Percentiles rank a stretch among this genome's conserved stretches.
Evolutionary conservation across 345 rosid genomes (phyloP).

Genomic region (Eucalyptus polybractea): DNA sequence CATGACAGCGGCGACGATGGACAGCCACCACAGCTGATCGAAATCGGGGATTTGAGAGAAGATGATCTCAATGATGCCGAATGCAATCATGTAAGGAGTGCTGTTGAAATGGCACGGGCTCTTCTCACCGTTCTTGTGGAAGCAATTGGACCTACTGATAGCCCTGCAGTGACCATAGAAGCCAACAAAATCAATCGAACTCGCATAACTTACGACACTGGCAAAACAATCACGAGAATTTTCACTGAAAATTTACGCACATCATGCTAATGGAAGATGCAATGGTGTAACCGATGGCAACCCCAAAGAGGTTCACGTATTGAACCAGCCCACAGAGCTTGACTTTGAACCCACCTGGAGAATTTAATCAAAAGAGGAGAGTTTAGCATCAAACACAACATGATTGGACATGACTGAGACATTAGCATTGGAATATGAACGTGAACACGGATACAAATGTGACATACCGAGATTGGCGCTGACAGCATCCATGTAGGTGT

Average conservation of each 20-base stretch:
- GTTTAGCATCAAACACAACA: not conserved
- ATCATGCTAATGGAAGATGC: constrained; percentile 62
- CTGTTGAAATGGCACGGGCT: constrained; percentile 36
- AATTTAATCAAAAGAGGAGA: not conserved
- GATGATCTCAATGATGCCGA: constrained; percentile 28
- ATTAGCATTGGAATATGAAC: not conserved
- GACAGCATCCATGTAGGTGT: constrained; percentile 57
- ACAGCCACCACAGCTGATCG: constrained; percentile 44
- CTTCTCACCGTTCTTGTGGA: constrained; percentile 27
- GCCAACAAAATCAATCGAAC: not conserved
- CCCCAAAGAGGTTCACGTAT: constrained; percentile 60
- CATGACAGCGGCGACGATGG: constrained; percentile 36
- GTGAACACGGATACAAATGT: not conserved
- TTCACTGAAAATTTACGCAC: constrained; percentile 11
- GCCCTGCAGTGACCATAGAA: constrained; percentile 21
- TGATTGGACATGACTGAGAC: not conserved
- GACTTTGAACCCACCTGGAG: constrained; percentile 48
- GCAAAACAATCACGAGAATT: not conserved
- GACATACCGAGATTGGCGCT: constrained; percentile 24
- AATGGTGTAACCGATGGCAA: constrained; percentile 67
- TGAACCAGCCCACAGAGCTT: constrained; percentile 60
- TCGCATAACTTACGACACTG: not conserved
- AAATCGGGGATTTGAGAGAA: constrained; percentile 38
- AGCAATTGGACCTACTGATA: constrained; percentile 45
- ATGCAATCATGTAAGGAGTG: constrained; percentile 44